These are phyloP conservation scores for Kluyveromyces sp. DNA, from an alignment of 1,139 yeast genomes.

Conservation along the genomic window DNA sequence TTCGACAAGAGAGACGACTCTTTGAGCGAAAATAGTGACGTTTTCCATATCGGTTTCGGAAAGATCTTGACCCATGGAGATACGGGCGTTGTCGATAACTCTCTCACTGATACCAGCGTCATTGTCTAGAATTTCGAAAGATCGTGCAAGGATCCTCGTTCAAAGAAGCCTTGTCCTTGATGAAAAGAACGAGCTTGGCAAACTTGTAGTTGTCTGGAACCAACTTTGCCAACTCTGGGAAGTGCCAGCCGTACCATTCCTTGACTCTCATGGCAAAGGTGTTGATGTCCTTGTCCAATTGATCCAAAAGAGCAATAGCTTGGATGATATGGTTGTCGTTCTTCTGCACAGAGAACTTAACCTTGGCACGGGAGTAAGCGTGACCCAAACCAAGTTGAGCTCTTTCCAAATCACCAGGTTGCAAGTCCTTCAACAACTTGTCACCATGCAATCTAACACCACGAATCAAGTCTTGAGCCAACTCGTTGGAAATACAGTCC, in stretches of 20 bases:
- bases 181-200: conserved; percentile 75
- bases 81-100: conserved; percentile 84
- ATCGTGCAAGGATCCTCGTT: conserved; percentile 78
- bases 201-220: conserved; percentile 86
- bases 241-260: conserved; percentile 99
- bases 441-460: conserved; percentile 89
- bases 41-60: conserved; percentile 90
- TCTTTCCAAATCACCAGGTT: conserved; percentile 92
- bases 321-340: conserved; percentile 98
- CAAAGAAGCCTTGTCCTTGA: conserved; percentile 80
- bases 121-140: conserved; percentile 77
- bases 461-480: conserved; percentile 90
- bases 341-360: conserved; percentile 96
- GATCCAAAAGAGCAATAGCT: conserved; percentile 94
- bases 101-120: conserved; percentile 93
- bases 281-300: conserved; percentile 93
- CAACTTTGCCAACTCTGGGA: conserved; percentile 96
- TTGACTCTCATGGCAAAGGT: conserved; percentile 98
- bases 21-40: conserved; percentile 84
- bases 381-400: conserved; percentile 99
- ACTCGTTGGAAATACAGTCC: conserved; percentile 85
- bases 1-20: conserved; percentile 87
- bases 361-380: conserved; percentile 97
- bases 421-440: conserved; percentile 84
- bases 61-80: conserved; percentile 98